A percentile compares a stretch with the other conserved stretches of the same genome.
phyloP scores from a whole-genome alignment of 2,329 filamentous ascomycete genomes.

The Pseudocercospora pini-densiflorae region DNA sequence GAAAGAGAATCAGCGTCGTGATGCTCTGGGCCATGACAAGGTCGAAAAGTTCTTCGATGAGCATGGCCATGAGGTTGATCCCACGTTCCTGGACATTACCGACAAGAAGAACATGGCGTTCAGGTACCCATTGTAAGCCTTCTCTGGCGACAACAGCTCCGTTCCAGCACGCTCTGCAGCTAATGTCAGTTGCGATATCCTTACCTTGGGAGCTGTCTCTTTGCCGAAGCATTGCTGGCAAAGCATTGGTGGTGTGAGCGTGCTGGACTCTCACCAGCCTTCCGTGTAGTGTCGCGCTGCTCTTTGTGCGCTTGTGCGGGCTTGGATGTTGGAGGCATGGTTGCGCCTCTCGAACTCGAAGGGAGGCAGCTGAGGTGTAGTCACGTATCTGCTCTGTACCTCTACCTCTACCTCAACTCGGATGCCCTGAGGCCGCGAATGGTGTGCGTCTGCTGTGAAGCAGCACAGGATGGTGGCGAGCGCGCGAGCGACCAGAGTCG shows the following conservation, averaged over 20 bases:
- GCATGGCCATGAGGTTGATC: conserved; percentile 32
- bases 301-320: background rate
- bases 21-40: conserved; percentile 25
- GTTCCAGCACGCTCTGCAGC: background rate
- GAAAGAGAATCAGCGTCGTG: conserved; percentile 19
- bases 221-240: background rate
- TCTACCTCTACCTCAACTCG: background rate
- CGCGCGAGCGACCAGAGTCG: background rate
- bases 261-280: background rate
- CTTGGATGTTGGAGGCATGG: background rate
- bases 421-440: background rate
- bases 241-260: background rate
- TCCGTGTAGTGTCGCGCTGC: background rate
- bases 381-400: background rate
- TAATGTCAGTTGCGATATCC: background rate
- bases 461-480: conserved; percentile 1
- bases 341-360: background rate
- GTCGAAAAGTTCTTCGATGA: conserved; percentile 33
- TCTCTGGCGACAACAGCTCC: background rate
- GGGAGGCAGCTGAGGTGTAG: background rate
- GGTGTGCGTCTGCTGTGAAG: background rate
- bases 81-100: conserved; percentile 24
- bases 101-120: conserved; percentile 24
- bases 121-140: conserved; percentile 16
- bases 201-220: background rate